These are phyloP conservation scores for Plasmodium blacklocki DNA, from an alignment of 169 alveolate genomes.

Conservation along the genomic window DNA sequence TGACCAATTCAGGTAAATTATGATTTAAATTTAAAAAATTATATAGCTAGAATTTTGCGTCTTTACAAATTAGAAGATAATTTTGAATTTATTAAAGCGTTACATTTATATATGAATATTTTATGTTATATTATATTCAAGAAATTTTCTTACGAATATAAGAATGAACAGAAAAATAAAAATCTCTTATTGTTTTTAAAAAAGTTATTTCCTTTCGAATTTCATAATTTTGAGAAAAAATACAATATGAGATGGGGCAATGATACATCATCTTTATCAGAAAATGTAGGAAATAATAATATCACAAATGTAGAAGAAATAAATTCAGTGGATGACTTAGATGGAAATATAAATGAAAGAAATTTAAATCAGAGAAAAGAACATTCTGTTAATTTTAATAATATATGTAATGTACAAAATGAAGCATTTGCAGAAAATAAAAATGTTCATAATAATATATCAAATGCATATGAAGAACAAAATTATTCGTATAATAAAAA, in stretches of 20 bases:
- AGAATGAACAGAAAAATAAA: conserved; percentile 45
- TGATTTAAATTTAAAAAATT: conserved; percentile 69
- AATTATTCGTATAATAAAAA: neutral
- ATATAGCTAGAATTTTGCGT: conserved; percentile 63
- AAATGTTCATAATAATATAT: neutral
- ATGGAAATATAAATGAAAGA: neutral
- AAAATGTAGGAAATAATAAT: conserved; percentile 1
- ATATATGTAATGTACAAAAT: neutral
- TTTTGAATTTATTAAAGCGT: conserved; percentile 43
- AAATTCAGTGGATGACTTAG: neutral
- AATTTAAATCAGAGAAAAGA: neutral
- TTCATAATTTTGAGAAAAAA: conserved; percentile 55
- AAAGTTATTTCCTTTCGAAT: conserved; percentile 64
- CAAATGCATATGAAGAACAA: neutral
- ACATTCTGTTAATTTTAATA: neutral
- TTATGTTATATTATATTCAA: conserved; percentile 62
- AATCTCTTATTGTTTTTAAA: conserved; percentile 54
- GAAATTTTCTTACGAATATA: conserved; percentile 50
- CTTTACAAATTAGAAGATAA: conserved; percentile 64
- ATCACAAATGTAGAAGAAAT: neutral
- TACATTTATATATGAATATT: conserved; percentile 68
- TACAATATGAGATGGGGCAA: conserved; percentile 71
- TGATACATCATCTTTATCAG: conserved; percentile 19
- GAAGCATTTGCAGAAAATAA: neutral
- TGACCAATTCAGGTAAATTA: conserved; percentile 59